Base-by-base conservation (phyloP, 129 eudicot genomes). In the Lactuca sativa region DNA sequence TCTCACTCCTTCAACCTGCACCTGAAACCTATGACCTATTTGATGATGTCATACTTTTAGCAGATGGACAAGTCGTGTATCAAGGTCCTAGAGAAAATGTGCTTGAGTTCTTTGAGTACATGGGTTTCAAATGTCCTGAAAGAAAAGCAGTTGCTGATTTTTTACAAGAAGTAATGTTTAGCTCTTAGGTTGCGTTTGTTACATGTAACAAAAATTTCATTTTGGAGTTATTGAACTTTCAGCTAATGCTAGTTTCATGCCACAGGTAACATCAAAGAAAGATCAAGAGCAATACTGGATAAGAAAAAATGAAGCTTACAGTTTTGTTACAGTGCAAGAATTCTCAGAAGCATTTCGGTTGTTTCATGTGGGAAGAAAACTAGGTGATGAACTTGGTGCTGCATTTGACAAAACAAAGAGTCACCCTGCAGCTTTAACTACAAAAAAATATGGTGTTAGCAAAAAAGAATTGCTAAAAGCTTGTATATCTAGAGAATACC, bases 391-490 rank as follows among this genome's bases (percentile, higher is more conserved):
- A 75, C 95, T 95, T 74, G 71, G 86, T 9, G 60, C 71, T 62
- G 91, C 96, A 18, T 95, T 77, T 74, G 92, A 90, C 64, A 87
- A 80, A 81, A 60, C 78, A 48, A 90, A 90, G 53, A 82, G 86
- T 73, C 97, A 95, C 77, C 95, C 95, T 48, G 82, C 88, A 4
- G 95, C 99, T 17, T 74, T 90, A 58, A 85, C 91, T 34, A 95
- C 87, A 3, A 69, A 85, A 17, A 87, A 65, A 64, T 95, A 83
- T 32, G 99, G 96, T 16, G 82, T 90, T 53, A 75, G 82, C 82
- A 87, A 68, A 67, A 85, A 49, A 52, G 99, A 90, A 59, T 75
- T 95, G 61, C 15, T 95, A 30, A 90, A 90, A 81, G 97, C 99
- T 14, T 85, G 95, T 49, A 59, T 79, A 33, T 67, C 90, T 16